These are phyloP conservation scores for Phyllosticta citriasiana DNA, from an alignment of 2,329 filamentous ascomycete species.

Conservation along the genomic window DNA sequence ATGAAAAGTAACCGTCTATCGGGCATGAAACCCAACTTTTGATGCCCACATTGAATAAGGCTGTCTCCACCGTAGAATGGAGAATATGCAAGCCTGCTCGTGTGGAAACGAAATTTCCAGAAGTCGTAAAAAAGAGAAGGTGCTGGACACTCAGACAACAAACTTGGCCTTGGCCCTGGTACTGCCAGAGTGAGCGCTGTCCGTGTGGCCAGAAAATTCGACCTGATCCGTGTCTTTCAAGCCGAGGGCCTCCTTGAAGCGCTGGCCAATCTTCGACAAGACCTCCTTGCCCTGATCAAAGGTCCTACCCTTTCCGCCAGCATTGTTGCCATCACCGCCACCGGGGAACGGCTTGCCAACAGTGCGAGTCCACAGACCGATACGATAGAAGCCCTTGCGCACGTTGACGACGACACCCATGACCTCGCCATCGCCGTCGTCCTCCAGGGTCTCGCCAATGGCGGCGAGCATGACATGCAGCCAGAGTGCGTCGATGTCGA, in stretches of 20 bases:
- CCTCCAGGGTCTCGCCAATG: conserved; percentile 95
- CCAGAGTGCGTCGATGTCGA: conserved; percentile 93
- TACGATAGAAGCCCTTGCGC: conserved; percentile 94
- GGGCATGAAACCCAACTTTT: conserved; percentile 3
- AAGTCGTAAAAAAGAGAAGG: not conserved
- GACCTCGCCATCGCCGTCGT: conserved; percentile 88
- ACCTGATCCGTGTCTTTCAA: conserved; percentile 66
- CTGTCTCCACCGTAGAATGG: not conserved
- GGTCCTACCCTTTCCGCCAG: conserved; percentile 67
- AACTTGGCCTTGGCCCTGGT: conserved; percentile 95
- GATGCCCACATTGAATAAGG: not conserved
- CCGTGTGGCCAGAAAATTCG: conserved; percentile 95
- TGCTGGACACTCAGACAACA: conserved; percentile 50
- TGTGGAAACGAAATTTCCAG: not conserved
- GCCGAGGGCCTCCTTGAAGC: conserved; percentile 87
- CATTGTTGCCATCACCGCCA: conserved; percentile 61
- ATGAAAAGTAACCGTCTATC: conserved; percentile 9
- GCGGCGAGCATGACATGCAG: conserved; percentile 93
- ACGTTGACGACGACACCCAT: conserved; percentile 99
- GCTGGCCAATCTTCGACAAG: conserved; percentile 71
- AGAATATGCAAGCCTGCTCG: not conserved
- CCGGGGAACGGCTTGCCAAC: conserved; percentile 74
- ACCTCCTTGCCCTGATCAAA: conserved; percentile 77
- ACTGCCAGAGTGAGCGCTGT: conserved; percentile 84
- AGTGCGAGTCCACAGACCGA: conserved; percentile 94